A percentile compares a stretch with the other conserved stretches of the same genome.
Evolutionary conservation across 2,329 filamentous ascomycete genomes (phyloP).

Genomic region (Colletotrichum somersetense): DNA sequence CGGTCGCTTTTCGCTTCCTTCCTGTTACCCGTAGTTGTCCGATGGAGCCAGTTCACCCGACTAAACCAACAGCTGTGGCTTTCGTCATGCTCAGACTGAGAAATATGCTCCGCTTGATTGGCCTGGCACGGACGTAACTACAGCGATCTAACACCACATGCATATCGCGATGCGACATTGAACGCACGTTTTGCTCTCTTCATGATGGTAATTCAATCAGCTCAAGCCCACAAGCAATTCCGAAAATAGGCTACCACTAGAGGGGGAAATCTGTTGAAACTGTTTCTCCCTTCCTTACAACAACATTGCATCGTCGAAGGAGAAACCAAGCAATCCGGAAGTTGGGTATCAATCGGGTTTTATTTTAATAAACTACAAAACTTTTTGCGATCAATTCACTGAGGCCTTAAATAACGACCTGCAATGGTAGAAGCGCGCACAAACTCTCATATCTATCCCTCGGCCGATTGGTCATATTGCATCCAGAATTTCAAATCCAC

Average conservation of each 20-base stretch:
- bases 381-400: conserved; percentile 4
- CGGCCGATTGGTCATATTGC: neutral
- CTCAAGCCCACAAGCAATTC: neutral
- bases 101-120: conserved; percentile 39
- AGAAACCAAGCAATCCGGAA: neutral
- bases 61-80: conserved; percentile 13
- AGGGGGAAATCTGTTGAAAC: neutral
- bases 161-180: conserved; percentile 28
- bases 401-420: conserved; percentile 10
- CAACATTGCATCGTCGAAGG: neutral
- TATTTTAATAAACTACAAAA: conserved; percentile 7
- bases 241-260: neutral
- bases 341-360: conserved; percentile 15
- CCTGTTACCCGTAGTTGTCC: conserved; percentile 32
- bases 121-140: conserved; percentile 8
- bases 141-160: conserved; percentile 5
- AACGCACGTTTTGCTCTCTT: conserved; percentile 18
- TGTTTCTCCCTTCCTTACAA: neutral
- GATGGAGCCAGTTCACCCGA: conserved; percentile 21
- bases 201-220: neutral
- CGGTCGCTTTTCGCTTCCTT: conserved; percentile 35
- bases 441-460: neutral
- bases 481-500: too few relatives aligned
- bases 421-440: conserved; percentile 29
- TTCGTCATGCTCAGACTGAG: conserved; percentile 34